A percentile compares a stretch with the other conserved stretches of the same genome.
Evolutionary conservation across 2,329 filamentous ascomycete genomes (phyloP).

Genomic region (Colletotrichum sp.): DNA sequence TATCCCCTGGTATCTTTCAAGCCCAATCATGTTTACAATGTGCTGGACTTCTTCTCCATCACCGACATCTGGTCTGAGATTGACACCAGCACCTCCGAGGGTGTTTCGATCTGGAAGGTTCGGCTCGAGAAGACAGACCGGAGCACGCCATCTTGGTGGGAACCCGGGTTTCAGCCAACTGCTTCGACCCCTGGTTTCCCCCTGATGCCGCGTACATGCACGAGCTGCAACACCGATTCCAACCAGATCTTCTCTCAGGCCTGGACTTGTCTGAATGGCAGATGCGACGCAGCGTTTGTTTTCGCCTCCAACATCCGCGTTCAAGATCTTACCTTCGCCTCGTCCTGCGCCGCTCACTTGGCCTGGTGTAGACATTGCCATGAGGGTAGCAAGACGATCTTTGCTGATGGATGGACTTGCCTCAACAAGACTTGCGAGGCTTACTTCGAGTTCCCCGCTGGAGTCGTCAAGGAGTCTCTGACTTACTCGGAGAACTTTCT

Average conservation of each 20-base stretch:
- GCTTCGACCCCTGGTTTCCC: constrained; percentile 1
- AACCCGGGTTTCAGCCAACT: constrained; percentile 31
- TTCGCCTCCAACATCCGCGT: background rate
- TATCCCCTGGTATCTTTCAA: constrained; percentile 52
- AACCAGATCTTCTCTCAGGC: constrained; percentile 38
- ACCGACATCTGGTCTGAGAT: constrained; percentile 73
- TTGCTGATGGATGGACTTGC: constrained; percentile 33
- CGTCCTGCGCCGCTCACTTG: background rate
- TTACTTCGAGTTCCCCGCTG: constrained; percentile 51
- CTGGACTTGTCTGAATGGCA: constrained; percentile 34
- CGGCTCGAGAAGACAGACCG: constrained; percentile 69
- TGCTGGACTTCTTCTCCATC: constrained; percentile 73
- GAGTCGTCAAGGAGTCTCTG: constrained; percentile 34
- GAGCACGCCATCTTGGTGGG: constrained; percentile 63
- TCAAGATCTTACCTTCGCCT: constrained; percentile 11
- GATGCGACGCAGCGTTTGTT: constrained; percentile 14
- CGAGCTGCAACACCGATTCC: constrained; percentile 40
- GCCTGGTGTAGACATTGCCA: constrained; percentile 39
- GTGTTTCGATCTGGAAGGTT: constrained; percentile 52
- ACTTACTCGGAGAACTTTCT: constrained; percentile 65
- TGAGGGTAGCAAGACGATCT: constrained; percentile 40
- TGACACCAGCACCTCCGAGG: constrained; percentile 32
- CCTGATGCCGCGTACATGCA: constrained; percentile 35
- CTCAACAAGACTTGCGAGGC: constrained; percentile 42
- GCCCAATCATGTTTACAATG: constrained; percentile 64